A percentile compares a stretch with the other conserved stretches of the same genome.
Evolutionary conservation across 495 filamentous ascomycete species (phyloP).

Genomic region (Hypoxylon fragiforme): DNA sequence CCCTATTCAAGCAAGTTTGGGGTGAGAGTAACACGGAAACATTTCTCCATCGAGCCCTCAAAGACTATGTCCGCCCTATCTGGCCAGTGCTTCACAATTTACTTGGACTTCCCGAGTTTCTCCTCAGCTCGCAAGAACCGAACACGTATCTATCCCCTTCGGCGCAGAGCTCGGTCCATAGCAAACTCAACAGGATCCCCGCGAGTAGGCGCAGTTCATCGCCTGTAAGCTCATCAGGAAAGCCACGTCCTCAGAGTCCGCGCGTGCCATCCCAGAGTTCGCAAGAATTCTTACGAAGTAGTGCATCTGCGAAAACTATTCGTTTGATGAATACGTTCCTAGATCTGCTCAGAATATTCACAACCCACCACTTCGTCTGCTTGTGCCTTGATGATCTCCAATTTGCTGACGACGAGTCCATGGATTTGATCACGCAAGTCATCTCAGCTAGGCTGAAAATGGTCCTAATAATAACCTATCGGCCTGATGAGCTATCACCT

Average conservation of each 20-base stretch:
- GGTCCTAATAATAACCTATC: slow-evolving; percentile 71
- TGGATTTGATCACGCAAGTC: slow-evolving; percentile 77
- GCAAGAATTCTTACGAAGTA: slow-evolving; percentile 70
- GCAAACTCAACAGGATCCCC: slow-evolving; percentile 22
- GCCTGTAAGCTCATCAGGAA: slow-evolving; percentile 40
- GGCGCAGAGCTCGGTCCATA: slow-evolving; percentile 11
- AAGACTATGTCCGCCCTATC: slow-evolving; percentile 70
- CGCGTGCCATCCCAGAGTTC: slow-evolving; percentile 54
- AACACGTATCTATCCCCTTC: slow-evolving; percentile 26
- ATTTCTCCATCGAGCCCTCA: slow-evolving; percentile 75
- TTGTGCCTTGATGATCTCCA: slow-evolving; percentile 86
- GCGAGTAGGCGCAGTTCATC: slow-evolving; percentile 48
- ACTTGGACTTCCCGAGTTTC: slow-evolving; percentile 77
- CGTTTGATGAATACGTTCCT: slow-evolving; percentile 81
- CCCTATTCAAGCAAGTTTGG: slow-evolving; percentile 86
- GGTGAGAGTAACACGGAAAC: slow-evolving; percentile 85
- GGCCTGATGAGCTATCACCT: slow-evolving; percentile 55
- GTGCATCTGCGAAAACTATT: slow-evolving; percentile 71
- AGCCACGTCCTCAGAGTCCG: slow-evolving; percentile 33
- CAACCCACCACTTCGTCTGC: slow-evolving; percentile 76
- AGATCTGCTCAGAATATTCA: slow-evolving; percentile 78
- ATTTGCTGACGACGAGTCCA: slow-evolving; percentile 81
- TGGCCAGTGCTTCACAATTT: slow-evolving; percentile 79
- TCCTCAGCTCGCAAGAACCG: slow-evolving; percentile 51
- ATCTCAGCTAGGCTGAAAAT: slow-evolving; percentile 73